A percentile compares a stretch with the other conserved stretches of the same genome.
Conservation (phyloP, 805 yeast species). For the Candida glaebosa region DNA sequence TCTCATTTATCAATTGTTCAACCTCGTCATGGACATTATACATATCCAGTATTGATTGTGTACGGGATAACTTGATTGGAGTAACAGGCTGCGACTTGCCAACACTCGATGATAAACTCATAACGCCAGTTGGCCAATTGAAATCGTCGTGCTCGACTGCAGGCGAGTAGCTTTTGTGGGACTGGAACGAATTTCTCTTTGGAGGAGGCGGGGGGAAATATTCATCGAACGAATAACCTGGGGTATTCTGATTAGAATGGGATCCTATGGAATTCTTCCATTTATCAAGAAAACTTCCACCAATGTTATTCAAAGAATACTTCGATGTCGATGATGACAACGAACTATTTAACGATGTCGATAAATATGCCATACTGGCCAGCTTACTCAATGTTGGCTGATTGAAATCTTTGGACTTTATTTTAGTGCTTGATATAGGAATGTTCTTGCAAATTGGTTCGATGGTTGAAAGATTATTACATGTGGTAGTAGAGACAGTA, state of each 20-base stretch:
- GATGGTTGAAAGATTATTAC: conserved; percentile 12
- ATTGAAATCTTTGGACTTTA: conserved; percentile 11
- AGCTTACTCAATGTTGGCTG: conserved; percentile 34
- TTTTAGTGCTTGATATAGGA: conserved; percentile 17
- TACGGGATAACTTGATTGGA: conserved; percentile 24
- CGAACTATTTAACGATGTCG: conserved; percentile 40
- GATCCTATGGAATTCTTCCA: conserved; percentile 36
- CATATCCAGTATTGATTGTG: conserved; percentile 35
- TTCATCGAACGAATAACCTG: conserved; percentile 7
- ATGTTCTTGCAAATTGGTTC: conserved; percentile 9
- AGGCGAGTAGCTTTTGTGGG: conserved; percentile 35
- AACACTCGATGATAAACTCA: conserved; percentile 3
- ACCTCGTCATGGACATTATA: conserved; percentile 13
- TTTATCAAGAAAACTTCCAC: conserved; percentile 43
- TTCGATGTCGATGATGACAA: conserved; percentile 34
- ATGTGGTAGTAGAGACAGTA: conserved; percentile 22
- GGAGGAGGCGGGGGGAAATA: conserved; percentile 13
- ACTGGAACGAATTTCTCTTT: conserved; percentile 24
- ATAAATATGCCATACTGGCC: conserved; percentile 36
- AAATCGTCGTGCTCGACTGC: conserved; percentile 32
- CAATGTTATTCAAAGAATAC: conserved; percentile 37
- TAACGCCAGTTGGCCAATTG: conserved; percentile 13
- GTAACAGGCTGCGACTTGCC: conserved; percentile 6
- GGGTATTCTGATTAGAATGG: conserved; percentile 17
- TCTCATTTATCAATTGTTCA: conserved; percentile 1